These are phyloP conservation scores for Dinochytrium kinnereticum DNA, from an alignment of 371 early-diverging fungal species.

Conservation along the genomic window DNA sequence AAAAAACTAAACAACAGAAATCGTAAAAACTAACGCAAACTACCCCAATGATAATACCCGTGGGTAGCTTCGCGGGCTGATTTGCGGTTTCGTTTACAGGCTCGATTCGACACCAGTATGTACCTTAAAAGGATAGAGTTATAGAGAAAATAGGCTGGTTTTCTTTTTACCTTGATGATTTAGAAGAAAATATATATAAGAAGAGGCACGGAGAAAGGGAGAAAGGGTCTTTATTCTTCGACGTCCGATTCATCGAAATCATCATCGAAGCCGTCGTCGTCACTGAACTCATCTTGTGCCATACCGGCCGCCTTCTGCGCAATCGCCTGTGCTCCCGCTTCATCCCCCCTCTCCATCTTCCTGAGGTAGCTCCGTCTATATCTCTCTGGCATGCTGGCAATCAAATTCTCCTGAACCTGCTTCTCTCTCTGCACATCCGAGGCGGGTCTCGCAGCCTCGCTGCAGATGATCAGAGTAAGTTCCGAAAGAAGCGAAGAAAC, in stretches of 20 bases:
- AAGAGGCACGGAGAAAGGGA: too few species aligned
- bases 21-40: too few species aligned
- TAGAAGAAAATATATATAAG: too few species aligned
- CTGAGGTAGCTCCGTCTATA: conserved; percentile 84
- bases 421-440: conserved; percentile 61
- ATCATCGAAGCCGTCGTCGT: conserved; percentile 51
- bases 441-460: conserved; percentile 27
- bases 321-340: conserved; percentile 52
- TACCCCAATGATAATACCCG: too few species aligned
- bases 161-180: too few species aligned
- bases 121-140: too few species aligned
- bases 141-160: too few species aligned
- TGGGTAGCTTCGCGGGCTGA: too few species aligned
- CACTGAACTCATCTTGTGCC: conserved; percentile 40
- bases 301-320: conserved; percentile 24
- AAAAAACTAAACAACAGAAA: too few species aligned
- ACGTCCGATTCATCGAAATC: not conserved
- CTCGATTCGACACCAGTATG: too few species aligned
- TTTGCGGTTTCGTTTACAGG: too few species aligned
- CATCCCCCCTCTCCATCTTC: conserved; percentile 67
- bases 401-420: conserved; percentile 72
- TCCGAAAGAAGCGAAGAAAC: not conserved
- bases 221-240: not conserved
- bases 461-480: not conserved
- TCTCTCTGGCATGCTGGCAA: conserved; percentile 81